Percentiles rank a stretch among this genome's conserved stretches.
These are phyloP conservation scores for Phialophora tarda DNA, from an alignment of 2,329 filamentous ascomycete species.

Conservation along the genomic window DNA sequence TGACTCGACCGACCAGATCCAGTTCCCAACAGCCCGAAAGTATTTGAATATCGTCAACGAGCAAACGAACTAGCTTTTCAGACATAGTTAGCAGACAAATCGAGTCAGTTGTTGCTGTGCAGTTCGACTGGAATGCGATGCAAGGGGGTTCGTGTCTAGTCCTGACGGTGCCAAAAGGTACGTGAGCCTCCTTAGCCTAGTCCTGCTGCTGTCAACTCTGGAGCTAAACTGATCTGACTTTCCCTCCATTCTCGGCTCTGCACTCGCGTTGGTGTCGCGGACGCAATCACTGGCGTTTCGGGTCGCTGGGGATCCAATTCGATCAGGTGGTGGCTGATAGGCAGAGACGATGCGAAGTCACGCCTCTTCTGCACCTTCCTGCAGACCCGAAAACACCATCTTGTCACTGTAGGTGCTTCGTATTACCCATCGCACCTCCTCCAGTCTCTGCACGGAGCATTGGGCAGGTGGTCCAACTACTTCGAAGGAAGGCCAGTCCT, in stretches of 20 bases:
- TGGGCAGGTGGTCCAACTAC: background rate
- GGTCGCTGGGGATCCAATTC: background rate
- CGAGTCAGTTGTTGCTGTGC: background rate
- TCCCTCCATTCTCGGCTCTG: constrained; percentile 3
- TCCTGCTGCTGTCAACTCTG: constrained; percentile 17
- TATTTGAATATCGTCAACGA: background rate
- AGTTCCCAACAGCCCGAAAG: background rate
- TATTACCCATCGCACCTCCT: background rate
- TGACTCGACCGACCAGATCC: too few species aligned
- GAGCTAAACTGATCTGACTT: constrained; percentile 2
- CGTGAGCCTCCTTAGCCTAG: constrained; percentile 6
- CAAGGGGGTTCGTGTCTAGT: background rate
- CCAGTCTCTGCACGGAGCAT: background rate
- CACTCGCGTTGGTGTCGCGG: background rate
- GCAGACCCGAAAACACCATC: background rate
- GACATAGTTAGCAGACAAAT: background rate
- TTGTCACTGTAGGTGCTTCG: background rate
- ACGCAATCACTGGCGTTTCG: background rate
- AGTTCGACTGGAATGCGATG: constrained; percentile 8
- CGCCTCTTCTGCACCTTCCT: background rate
- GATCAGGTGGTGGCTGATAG: background rate
- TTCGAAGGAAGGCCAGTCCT: background rate
- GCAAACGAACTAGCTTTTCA: background rate
- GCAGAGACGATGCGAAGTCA: background rate
- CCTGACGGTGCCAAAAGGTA: constrained; percentile 10